phyloP scores from a whole-genome alignment of 2,329 filamentous ascomycete species.

The Cordyceps tenuipes region DNA sequence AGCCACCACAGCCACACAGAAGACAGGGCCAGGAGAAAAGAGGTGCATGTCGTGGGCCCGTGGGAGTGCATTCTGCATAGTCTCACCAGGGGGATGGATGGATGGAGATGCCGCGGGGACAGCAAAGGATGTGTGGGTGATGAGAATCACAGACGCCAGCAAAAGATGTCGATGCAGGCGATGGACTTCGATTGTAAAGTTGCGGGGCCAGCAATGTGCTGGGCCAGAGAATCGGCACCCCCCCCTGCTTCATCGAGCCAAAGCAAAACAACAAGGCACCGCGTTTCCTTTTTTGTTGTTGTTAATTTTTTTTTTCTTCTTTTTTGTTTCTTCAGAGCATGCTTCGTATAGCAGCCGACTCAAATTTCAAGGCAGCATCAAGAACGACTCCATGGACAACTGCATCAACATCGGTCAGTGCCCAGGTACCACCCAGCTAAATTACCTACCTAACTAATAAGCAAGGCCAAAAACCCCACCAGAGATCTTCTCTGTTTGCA shows the following conservation, averaged over 20 bases:
- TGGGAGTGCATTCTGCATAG: neutral
- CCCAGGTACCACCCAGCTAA: too few species aligned
- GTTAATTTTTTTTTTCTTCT: too few species aligned
- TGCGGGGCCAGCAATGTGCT: neutral
- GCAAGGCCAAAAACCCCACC: too few species aligned
- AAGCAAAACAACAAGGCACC: neutral
- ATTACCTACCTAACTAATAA: too few species aligned
- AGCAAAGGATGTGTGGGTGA: too few species aligned
- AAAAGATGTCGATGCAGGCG: slow-evolving; percentile 4
- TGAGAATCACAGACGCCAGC: too few species aligned
- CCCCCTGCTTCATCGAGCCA: neutral
- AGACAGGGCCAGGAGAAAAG: neutral
- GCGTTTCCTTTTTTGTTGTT: neutral
- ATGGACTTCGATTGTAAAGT: neutral
- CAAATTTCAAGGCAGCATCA: neutral
- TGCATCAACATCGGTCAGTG: too few species aligned
- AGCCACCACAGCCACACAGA: neutral
- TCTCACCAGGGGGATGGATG: slow-evolving; percentile 1
- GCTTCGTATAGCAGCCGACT: too few species aligned
- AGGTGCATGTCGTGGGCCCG: neutral
- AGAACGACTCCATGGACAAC: neutral
- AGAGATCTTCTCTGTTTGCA: too few species aligned
- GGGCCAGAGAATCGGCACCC: slow-evolving; percentile 1
- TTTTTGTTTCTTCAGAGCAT: too few species aligned
- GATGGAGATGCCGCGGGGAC: neutral